Conservation (phyloP, 306 rosid genomes). For the Abrus pulchellus region DNA sequence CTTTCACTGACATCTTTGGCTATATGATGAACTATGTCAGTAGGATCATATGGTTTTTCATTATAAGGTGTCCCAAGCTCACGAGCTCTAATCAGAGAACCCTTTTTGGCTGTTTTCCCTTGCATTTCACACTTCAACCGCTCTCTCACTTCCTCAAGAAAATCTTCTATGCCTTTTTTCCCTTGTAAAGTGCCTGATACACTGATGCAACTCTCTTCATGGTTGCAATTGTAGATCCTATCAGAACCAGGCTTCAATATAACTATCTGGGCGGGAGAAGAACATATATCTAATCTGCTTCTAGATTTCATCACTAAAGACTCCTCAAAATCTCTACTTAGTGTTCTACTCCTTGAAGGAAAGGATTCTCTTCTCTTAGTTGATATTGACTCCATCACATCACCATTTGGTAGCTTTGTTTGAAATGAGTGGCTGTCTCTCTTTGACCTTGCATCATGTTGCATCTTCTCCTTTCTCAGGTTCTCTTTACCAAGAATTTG, state of each 20-base stretch:
- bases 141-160: constrained; percentile 84
- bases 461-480: constrained; percentile 55
- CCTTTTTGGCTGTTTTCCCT: constrained; percentile 61
- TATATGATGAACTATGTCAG: constrained; percentile 35
- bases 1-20: constrained; percentile 71
- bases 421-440: constrained; percentile 47
- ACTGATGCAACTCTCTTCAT: constrained; percentile 61
- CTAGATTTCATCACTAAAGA: constrained; percentile 52
- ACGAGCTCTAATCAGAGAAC: constrained; percentile 63
- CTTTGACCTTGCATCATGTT: constrained; percentile 46
- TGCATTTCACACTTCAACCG: constrained; percentile 68
- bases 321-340: constrained; percentile 70
- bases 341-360: constrained; percentile 63
- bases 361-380: constrained; percentile 47
- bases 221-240: constrained; percentile 53
- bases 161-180: constrained; percentile 71
- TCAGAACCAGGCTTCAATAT: constrained; percentile 84
- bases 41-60: constrained; percentile 68
- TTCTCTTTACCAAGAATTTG: constrained; percentile 57
- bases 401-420: constrained; percentile 42
- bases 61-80: constrained; percentile 71
- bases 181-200: constrained; percentile 62
- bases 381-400: constrained; percentile 50
- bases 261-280: constrained; percentile 70
- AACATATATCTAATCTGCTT: constrained; percentile 50